Base-by-base conservation (phyloP, 352 stramenopile species). In the Phytophthora chlamydospora region DNA sequence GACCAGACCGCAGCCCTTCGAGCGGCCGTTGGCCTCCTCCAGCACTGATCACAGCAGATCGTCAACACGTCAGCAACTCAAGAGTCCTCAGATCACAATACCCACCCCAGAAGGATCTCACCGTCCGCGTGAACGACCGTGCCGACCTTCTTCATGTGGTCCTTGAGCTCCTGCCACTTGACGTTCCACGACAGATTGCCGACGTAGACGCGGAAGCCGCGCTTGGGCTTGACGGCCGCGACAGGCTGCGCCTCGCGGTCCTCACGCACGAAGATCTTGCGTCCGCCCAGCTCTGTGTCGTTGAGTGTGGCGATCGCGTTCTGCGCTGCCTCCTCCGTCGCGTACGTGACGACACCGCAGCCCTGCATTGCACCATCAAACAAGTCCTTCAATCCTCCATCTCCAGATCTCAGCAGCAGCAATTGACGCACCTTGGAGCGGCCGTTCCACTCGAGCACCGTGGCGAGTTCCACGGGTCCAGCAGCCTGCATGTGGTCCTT, bases 121-220 rank as follows among this genome's bases (percentile, higher is more conserved):
- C 85, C 84, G 42, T 92, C 84, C 0, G 84, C 84, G 58, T 94
- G 80, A 0, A 97, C 78, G 36, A 98, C 90, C 4, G 68, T 83
- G 7, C 91, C 90, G 0, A 75, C 81, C 12, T 83, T 76, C 61
- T 94, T 95, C 87, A 98, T 98, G 74, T 98, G 85, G 74, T 99
- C 95, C 68, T 99, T 98, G 17, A 99, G 85, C 24, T 98, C 90
- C 59, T 98, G 89, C 94, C 94, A 99, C 43, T 90, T 96, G 36
- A 97, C 84, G 36, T 80, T 82, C 89, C 91, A 99, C 31, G 83
- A 83, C 9, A 99, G 68, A 56, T 99, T 97, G 41, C 86, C 86
- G 10, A 97, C 85, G 56, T 94, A 97, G 12, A 97, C 89, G 10
- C 89, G 83, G 27, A 72, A 83, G 41, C 84, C 71, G 16, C 74